These are phyloP conservation scores for Earliella scabrosa DNA, from an alignment of 1,284 basidiomycete genomes.

Conservation along the genomic window DNA sequence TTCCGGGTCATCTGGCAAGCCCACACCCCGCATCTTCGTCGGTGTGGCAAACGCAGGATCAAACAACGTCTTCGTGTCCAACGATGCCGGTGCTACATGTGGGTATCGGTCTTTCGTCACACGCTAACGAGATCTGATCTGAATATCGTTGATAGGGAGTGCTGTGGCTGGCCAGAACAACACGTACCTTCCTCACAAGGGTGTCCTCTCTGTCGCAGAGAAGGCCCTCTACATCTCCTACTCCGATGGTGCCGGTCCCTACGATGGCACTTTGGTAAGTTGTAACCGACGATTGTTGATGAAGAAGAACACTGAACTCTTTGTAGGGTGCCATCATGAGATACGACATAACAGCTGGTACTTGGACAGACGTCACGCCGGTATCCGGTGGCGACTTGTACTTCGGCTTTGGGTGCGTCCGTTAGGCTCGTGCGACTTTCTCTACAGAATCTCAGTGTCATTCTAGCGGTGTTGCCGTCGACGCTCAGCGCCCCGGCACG, in stretches of 20 bases:
- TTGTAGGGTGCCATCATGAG: constrained; percentile 32
- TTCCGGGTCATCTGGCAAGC: constrained; percentile 51
- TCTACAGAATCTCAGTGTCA: constrained; percentile 50
- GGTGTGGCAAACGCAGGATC: constrained; percentile 62
- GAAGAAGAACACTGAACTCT: not conserved
- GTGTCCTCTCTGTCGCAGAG: constrained; percentile 61
- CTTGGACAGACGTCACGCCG: constrained; percentile 48
- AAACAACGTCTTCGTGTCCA: constrained; percentile 58
- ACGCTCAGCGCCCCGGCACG: constrained; percentile 61
- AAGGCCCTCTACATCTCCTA: constrained; percentile 63
- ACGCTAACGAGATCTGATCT: too few relatives aligned
- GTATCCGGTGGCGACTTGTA: constrained; percentile 37
- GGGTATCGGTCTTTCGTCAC: not conserved
- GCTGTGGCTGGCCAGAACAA: constrained; percentile 61
- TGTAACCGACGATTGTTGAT: not conserved
- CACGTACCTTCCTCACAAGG: constrained; percentile 65
- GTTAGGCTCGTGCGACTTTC: not conserved
- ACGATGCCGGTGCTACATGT: constrained; percentile 63
- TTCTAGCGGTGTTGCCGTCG: constrained; percentile 59
- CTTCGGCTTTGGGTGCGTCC: constrained; percentile 33
- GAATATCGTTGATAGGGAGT: constrained; percentile 47
- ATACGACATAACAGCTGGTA: constrained; percentile 54
- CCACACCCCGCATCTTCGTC: constrained; percentile 69
- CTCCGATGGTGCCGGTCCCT: constrained; percentile 52
- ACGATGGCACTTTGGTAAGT: constrained; percentile 50